Evolutionary conservation across 2,329 filamentous ascomycete species (phyloP).

Genomic region (Endothia cerciana): DNA sequence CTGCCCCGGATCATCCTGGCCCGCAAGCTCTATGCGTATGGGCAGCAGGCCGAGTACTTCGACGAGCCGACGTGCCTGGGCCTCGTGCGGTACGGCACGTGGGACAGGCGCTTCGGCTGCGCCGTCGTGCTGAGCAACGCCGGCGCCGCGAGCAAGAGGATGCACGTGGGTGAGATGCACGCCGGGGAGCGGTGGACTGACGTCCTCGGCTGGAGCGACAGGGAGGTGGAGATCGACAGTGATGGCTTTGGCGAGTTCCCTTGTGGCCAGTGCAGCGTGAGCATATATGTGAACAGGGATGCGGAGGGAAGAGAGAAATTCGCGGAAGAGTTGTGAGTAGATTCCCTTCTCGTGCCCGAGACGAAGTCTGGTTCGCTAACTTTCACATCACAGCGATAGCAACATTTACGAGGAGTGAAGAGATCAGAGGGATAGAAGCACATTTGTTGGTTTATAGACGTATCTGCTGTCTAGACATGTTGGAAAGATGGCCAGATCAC

Average conservation of each 20-base stretch:
- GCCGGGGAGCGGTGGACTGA: slow-evolving; percentile 68
- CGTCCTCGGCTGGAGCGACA: slow-evolving; percentile 58
- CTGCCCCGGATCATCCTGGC: slow-evolving; percentile 64
- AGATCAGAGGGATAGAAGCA: neutral
- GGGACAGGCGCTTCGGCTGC: slow-evolving; percentile 52
- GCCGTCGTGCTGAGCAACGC: slow-evolving; percentile 62
- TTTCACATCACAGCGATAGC: slow-evolving; percentile 31
- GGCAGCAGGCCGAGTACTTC: slow-evolving; percentile 66
- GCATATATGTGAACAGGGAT: slow-evolving; percentile 62
- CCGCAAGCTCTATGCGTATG: slow-evolving; percentile 69
- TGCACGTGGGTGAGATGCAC: slow-evolving; percentile 65
- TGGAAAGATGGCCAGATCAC: neutral
- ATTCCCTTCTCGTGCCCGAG: neutral
- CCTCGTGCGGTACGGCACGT: slow-evolving; percentile 56
- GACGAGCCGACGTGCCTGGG: slow-evolving; percentile 66
- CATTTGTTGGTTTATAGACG: neutral
- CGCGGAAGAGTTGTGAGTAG: slow-evolving; percentile 44
- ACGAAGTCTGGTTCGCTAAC: neutral
- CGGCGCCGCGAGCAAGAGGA: slow-evolving; percentile 55
- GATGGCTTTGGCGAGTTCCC: slow-evolving; percentile 64
- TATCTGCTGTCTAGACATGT: neutral
- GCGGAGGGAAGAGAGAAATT: slow-evolving; percentile 55
- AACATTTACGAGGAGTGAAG: slow-evolving; percentile 37
- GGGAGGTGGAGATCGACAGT: slow-evolving; percentile 61
- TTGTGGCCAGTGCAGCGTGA: slow-evolving; percentile 57